These are phyloP conservation scores for Alternaria arborescens DNA, from an alignment of 2,329 filamentous ascomycete species.

Conservation along the genomic window DNA sequence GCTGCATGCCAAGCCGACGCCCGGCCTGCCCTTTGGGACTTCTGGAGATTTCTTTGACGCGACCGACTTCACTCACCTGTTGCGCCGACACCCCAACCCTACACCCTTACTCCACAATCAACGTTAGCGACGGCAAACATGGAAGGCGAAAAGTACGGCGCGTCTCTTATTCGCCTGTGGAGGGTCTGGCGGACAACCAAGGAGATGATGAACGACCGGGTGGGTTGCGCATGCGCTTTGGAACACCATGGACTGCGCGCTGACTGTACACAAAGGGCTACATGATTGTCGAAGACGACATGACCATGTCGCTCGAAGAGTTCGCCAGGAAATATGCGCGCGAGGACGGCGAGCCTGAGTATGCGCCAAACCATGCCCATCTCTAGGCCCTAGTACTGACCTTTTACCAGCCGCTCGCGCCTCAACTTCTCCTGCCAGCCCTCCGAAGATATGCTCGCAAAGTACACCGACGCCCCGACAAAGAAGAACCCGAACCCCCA, in stretches of 20 bases:
- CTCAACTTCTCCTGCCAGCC: conserved; percentile 91
- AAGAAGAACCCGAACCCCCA: conserved; percentile 73
- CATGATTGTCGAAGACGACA: conserved; percentile 87
- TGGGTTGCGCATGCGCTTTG: conserved; percentile 59
- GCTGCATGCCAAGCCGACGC: conserved; percentile 25
- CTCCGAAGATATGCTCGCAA: conserved; percentile 81
- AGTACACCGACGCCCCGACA: conserved; percentile 78
- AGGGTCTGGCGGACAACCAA: conserved; percentile 91
- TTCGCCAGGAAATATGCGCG: conserved; percentile 79
- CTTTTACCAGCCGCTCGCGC: conserved; percentile 71
- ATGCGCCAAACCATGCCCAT: conserved; percentile 49
- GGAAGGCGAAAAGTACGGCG: conserved; percentile 39
- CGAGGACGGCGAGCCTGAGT: conserved; percentile 79
- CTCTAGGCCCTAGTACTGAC: conserved; percentile 10
- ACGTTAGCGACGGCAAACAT: conserved; percentile 29
- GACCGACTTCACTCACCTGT: conserved; percentile 21
- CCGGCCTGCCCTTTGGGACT: conserved; percentile 26
- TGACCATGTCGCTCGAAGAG: conserved; percentile 82
- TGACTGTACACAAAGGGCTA: conserved; percentile 73
- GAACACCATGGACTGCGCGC: conserved; percentile 22
- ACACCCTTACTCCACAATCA: conserved; percentile 17
- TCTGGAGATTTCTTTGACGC: conserved; percentile 46
- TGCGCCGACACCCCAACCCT: conserved; percentile 17
- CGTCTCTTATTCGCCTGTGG: conserved; percentile 73
- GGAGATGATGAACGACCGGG: conserved; percentile 92